Evolutionary conservation across 1,284 basidiomycete species (phyloP), one percentile per base, ranked within the genome.

Genomic region (Cutaneotrichosporon cyanovorans): DNA sequence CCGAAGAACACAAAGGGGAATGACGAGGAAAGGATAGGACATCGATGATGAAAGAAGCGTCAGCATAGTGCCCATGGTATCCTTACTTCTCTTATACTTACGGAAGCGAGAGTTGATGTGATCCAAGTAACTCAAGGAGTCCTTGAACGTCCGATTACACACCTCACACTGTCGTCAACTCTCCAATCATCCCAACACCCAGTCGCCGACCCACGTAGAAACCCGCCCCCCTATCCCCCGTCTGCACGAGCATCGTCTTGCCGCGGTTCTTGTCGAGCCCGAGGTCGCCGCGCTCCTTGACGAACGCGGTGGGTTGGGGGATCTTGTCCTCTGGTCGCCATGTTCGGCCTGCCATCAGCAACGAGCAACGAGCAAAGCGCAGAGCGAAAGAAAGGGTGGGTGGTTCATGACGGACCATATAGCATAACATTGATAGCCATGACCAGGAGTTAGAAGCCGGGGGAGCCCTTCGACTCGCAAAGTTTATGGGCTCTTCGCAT

Each of bases 71-170:
- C n/a, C n/a, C n/a, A n/a, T n/a, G n/a, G n/a, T n/a, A n/a, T n/a
- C n/a, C n/a, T n/a, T n/a, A n/a, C n/a, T n/a, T n/a, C n/a, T n/a
- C 91, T 10, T 3, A 11, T 16, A 44, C 42, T 37, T 23, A 44
- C 42, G 95, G 52, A 83, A 82, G 73, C 91, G 79, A 40, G 87
- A 84, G 70, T 98, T 99, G 48, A 99, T 81, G 68, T 99, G 95
- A 68, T 98, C 93, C 41, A 99, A 75, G 67, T 97, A 98, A 2
- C 82, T 86, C 21, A 84, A 78, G 50, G 83, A 92, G 65, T 98
- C 93, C 71, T 95, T 96, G 71, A 89, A 87, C 18, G 87, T 95
- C 57, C 88, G 77, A 58, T 81, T 84, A 67, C 91, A 96, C 9
- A 84, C 74, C 62, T 92, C 89, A 62, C 91, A 96, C 71, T 73